Percentiles rank a stretch among this genome's conserved stretches.
Evolutionary conservation across 2,329 filamentous ascomycete species (phyloP).

Genomic region (Neofusicoccum cordaticola): DNA sequence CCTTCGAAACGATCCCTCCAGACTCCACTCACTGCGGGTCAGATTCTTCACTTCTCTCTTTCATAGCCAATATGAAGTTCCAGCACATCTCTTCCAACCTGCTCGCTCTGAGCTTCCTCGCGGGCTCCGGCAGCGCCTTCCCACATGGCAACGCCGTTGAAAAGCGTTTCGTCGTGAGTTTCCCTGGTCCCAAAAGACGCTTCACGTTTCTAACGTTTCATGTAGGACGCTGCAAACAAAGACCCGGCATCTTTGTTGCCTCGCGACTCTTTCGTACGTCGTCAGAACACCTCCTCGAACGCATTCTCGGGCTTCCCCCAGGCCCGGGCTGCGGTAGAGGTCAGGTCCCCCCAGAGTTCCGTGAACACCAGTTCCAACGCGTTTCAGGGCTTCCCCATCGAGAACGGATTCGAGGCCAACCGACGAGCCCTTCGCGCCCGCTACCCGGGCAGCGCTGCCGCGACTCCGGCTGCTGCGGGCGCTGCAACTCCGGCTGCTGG

Average conservation of each 20-base stretch:
- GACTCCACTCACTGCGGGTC: constrained; percentile 10
- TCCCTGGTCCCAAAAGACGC: background rate
- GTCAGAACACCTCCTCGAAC: background rate
- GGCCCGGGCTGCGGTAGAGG: background rate
- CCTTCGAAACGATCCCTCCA: background rate
- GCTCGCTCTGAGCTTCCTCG: background rate
- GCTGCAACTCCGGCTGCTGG: background rate
- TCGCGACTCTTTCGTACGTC: constrained; percentile 1
- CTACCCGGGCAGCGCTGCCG: background rate
- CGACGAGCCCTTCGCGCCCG: background rate
- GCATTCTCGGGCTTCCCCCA: background rate
- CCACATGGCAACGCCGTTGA: constrained; percentile 1
- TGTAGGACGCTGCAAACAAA: background rate
- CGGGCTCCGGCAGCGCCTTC: background rate
- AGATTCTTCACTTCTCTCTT: background rate
- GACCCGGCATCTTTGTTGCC: background rate
- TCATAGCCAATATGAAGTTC: background rate
- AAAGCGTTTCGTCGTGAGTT: background rate
- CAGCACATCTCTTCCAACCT: background rate
- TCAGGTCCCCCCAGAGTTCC: background rate
- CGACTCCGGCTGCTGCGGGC: background rate
- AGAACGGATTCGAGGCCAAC: background rate
- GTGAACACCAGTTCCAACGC: background rate
- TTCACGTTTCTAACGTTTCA: background rate
- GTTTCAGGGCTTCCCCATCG: background rate